Conservation (phyloP, 2,329 filamentous ascomycete genomes). For the Penicillium janthinellum region DNA sequence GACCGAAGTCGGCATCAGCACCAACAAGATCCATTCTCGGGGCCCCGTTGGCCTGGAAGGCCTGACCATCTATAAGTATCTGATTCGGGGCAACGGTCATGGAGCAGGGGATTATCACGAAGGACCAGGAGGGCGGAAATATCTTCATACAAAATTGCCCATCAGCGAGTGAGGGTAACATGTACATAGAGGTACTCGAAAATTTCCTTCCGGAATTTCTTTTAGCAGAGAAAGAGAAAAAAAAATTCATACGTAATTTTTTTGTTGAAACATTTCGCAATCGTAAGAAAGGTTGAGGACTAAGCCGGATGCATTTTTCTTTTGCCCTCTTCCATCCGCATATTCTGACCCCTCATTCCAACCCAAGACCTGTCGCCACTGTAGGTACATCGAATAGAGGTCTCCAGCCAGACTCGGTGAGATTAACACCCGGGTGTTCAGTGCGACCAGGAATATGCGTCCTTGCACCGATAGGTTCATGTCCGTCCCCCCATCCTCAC, state of each 20-base stretch:
- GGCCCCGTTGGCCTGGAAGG: conserved; percentile 94
- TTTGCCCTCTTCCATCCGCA: conserved; percentile 30
- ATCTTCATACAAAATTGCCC: conserved; percentile 58
- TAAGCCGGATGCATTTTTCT: conserved; percentile 34
- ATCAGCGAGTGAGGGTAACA: conserved; percentile 3
- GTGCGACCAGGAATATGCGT: conserved; percentile 14
- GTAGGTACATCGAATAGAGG: conserved; percentile 29
- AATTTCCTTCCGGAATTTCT: neutral
- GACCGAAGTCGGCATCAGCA: conserved; percentile 97
- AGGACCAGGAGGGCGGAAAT: conserved; percentile 56
- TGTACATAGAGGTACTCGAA: neutral
- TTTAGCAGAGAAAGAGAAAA: conserved; percentile 2
- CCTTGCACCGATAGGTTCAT: conserved; percentile 16
- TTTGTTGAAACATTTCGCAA: conserved; percentile 27
- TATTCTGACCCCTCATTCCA: conserved; percentile 25
- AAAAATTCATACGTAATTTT: conserved; percentile 19
- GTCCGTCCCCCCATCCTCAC: conserved; percentile 20
- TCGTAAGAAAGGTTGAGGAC: conserved; percentile 31
- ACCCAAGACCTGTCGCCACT: conserved; percentile 25
- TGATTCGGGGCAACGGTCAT: conserved; percentile 81
- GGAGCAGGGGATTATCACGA: conserved; percentile 70
- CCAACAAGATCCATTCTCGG: conserved; percentile 95
- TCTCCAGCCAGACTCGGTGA: conserved; percentile 22
- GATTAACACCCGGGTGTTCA: conserved; percentile 20
- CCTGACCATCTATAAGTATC: conserved; percentile 96